Base-by-base conservation (phyloP, 1,284 basidiomycete genomes). In the Cutaneotrichosporon cutaneum region DNA sequence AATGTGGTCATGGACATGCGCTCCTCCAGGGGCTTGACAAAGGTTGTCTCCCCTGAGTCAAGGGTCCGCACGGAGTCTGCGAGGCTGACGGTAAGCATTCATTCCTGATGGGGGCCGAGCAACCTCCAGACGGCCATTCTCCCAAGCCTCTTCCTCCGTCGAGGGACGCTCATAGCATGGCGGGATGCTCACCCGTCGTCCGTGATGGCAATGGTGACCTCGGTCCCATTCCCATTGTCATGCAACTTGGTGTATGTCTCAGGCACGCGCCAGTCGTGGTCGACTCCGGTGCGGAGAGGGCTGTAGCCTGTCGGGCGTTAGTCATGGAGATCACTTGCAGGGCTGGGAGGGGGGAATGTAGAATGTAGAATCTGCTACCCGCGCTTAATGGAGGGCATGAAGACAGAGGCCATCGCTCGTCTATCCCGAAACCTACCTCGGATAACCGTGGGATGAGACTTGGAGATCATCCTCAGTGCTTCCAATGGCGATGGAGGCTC, bases 391-490 rank as follows among this genome's bases (percentile, higher is more conserved):
- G 39, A 18, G 16, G 39, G 18, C 39, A 42, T 42, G 18, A 18
- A 42, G 18, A 18, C 39, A 42, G 18, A 42, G 35, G 39, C n/a
- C 39, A n/a, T n/a, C 18, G 3, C 39, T 18, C 39, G 35, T 14
- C 13, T 42, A 1, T 14, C 39, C 26, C 48, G 0, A 24, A 24
- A 52, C 61, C 2, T 32, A 87, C 90, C 86, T 81, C 85, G 84
- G 56, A 93, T 88, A 1, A 94, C 74, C 6, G 88, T 87, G 1
- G 93, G 92, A 63, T 91, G 82, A n/a, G 87, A 87, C 54, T 89
- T 82, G 64, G 87, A 85, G 4, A 89, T 84, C 32, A 90, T 81
- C 54, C 87, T 82, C 44, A 87, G 82, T 70, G 94, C 92, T 70
- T 92, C 86, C 36, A 92, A 71, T 4, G 89, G 74, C 0, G 86